Percentiles rank a stretch among this genome's conserved stretches.
phyloP scores from a whole-genome alignment of 2,329 filamentous ascomycete species.

The Chrysoporthe cubensis region DNA sequence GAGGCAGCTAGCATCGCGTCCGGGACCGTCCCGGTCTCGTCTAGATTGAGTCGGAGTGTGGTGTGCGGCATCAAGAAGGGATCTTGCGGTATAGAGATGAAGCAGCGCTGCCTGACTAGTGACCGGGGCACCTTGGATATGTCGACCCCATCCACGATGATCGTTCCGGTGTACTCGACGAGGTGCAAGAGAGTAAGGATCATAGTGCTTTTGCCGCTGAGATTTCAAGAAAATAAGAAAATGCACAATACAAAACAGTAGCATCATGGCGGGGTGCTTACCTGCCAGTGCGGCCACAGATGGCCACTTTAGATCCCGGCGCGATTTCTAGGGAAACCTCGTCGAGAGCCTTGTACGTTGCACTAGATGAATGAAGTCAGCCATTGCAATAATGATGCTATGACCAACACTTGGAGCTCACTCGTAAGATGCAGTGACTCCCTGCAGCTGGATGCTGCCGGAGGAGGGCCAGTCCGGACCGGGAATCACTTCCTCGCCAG shows the following conservation, averaged over 20 bases:
- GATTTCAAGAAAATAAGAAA: slow-evolving; percentile 24
- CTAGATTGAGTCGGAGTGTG: slow-evolving; percentile 51
- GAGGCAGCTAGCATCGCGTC: slow-evolving; percentile 46
- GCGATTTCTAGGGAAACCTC: slow-evolving; percentile 35
- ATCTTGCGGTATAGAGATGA: slow-evolving; percentile 50
- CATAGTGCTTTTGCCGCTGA: slow-evolving; percentile 47
- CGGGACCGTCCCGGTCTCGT: slow-evolving; percentile 42
- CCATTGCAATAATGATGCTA: slow-evolving; percentile 23
- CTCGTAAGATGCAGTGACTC: slow-evolving; percentile 38
- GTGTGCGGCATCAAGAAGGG: slow-evolving; percentile 45
- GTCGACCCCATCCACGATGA: slow-evolving; percentile 53
- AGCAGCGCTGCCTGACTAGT: slow-evolving; percentile 46
- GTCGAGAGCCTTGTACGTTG: slow-evolving; percentile 31
- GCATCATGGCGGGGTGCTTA: slow-evolving; percentile 35
- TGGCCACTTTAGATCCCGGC: slow-evolving; percentile 52
- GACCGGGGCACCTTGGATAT: slow-evolving; percentile 48
- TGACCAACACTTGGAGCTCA: slow-evolving; percentile 11
- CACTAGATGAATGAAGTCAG: background rate
- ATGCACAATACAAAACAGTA: background rate
- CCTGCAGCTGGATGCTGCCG: slow-evolving; percentile 35
- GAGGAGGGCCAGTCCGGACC: slow-evolving; percentile 35
- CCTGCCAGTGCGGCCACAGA: slow-evolving; percentile 57
- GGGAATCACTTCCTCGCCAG: background rate
- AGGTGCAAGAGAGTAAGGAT: slow-evolving; percentile 53
- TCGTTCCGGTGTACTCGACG: slow-evolving; percentile 45